These are phyloP conservation scores for Agastache rugosa DNA, from an alignment of 257 asterid genomes.

Conservation along the genomic window DNA sequence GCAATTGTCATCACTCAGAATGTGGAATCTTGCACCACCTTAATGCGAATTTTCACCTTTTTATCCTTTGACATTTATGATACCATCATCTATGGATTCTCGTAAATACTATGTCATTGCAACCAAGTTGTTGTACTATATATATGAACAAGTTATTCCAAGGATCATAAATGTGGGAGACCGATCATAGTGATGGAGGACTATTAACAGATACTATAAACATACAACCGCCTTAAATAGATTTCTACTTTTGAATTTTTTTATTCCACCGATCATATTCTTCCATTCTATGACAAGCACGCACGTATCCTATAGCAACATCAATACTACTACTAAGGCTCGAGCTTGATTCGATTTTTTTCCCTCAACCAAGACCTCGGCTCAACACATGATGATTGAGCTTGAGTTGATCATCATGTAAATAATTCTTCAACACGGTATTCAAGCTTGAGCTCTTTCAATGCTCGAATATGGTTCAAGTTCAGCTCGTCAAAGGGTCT, in stretches of 20 bases:
- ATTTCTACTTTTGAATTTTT: too few species aligned
- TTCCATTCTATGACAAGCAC: too few species aligned
- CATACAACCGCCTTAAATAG: background rate
- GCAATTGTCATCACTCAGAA: constrained; percentile 7
- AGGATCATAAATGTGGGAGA: background rate
- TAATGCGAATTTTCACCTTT: background rate
- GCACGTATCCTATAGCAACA: too few species aligned
- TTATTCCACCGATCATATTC: background rate
- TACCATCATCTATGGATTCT: background rate
- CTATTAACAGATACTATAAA: background rate
- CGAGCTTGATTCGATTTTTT: too few species aligned
- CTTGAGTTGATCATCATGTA: too few species aligned
- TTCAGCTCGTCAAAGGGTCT: too few species aligned
- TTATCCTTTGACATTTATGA: background rate
- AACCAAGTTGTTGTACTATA: background rate
- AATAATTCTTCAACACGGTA: too few species aligned
- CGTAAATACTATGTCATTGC: background rate
- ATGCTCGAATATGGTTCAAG: too few species aligned
- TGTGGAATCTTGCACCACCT: constrained; percentile 23
- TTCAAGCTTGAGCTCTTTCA: too few species aligned
- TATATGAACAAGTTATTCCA: background rate
- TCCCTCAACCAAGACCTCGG: too few species aligned
- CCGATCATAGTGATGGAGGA: background rate
- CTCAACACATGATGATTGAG: too few species aligned
- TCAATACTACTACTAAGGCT: too few species aligned